Evolutionary conservation across 805 yeast genomes (phyloP), one percentile per base, ranked within the genome.

Genomic region (Blastobotrys muscicola): DNA sequence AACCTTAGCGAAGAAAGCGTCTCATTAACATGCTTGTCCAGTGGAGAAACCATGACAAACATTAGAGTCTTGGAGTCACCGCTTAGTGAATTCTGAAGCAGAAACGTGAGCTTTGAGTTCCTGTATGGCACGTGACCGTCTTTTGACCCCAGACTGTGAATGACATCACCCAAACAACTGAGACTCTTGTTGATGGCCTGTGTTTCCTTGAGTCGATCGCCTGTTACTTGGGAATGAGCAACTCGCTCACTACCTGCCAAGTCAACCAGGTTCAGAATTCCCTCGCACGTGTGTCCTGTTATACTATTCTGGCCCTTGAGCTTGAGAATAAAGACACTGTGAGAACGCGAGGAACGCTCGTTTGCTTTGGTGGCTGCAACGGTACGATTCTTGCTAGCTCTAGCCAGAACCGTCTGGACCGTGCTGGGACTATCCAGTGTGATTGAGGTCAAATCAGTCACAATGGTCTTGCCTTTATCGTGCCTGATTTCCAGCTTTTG

Each of bases 191-290:
- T 90, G 45, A 90, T 90, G 7, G 87, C 76, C 55, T 83, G 90
- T 0, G 97, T 89, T 61, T 90, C 98, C 50, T 75, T 75, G 23
- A 90, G 65, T 39, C 97, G 64, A 9, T 80, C 84, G 0, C 97
- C 97, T 1, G 75, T 72, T 0, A 78, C 94, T 54, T 80, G 83
- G 0, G 95, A 83, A 12, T 75, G 71, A 8, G 79, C 61, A 11
- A 89, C 67, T 45, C 97, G 69, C 65, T 90, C 98, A 0, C 95
- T 85, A 2, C 98, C 98, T 0, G 98, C 98, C 44, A 90, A 68
- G 63, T 90, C 98, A 39, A 92, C 78, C 43, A 90, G 65, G 56
- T 90, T 89, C 45, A 90, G 66, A 1, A 75, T 70, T 8, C 96
- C 92, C 11, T 64, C 54, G 1, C 72, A 60, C 1, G 49, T 46